Conservation (phyloP, 345 rosid species). For the Citrus maxima region DNA sequence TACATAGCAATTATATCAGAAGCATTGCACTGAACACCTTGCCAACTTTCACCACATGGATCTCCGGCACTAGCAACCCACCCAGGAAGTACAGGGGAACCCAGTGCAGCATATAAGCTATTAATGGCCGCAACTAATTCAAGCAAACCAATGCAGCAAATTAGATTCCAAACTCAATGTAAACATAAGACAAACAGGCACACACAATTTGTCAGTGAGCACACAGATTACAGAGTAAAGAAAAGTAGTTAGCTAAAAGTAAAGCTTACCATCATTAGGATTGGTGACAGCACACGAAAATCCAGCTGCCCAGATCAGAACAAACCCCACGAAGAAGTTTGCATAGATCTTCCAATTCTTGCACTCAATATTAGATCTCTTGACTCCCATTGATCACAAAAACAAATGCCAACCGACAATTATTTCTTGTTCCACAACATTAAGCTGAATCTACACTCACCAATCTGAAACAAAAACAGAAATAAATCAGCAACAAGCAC, state of each 20-base stretch:
- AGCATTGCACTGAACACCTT: conserved; percentile 74
- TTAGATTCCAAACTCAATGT: conserved; percentile 24
- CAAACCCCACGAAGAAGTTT: conserved; percentile 38
- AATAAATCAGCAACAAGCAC: conserved; percentile 1
- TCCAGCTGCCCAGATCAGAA: conserved; percentile 53
- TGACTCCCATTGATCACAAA: conserved; percentile 44
- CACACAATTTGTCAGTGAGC: not conserved
- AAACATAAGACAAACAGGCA: not conserved
- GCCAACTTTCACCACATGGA: conserved; percentile 93
- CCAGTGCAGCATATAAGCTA: conserved; percentile 64
- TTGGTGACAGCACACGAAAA: conserved; percentile 59
- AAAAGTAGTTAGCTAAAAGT: not conserved
- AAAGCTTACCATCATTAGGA: conserved; percentile 67
- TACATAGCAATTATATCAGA: conserved; percentile 62
- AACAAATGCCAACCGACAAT: conserved; percentile 19
- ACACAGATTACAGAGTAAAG: not conserved
- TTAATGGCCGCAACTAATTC: conserved; percentile 82
- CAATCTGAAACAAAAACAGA: conserved; percentile 36
- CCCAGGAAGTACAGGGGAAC: conserved; percentile 78
- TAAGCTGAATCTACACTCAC: conserved; percentile 30
- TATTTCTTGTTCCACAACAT: conserved; percentile 20
- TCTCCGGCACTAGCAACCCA: conserved; percentile 95
- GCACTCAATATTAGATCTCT: conserved; percentile 48
- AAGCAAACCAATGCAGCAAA: conserved; percentile 40
- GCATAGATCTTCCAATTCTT: conserved; percentile 46